A percentile compares a stretch with the other conserved stretches of the same genome.
Conservation (phyloP, 1,139 yeast species). For the Candida tropicalis region DNA sequence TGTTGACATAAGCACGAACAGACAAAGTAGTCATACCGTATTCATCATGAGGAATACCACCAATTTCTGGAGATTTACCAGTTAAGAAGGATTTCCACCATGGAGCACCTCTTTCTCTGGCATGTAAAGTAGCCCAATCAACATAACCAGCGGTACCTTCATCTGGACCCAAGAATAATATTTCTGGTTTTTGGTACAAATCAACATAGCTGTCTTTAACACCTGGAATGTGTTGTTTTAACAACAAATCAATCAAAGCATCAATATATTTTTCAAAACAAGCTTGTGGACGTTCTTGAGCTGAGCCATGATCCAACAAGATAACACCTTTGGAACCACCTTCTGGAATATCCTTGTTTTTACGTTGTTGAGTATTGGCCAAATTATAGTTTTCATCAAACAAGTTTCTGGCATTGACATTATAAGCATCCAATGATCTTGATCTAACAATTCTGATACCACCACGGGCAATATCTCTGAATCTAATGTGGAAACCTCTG, state of each 20-base stretch:
- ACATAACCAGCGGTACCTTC: slow-evolving; percentile 96
- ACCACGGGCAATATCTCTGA: slow-evolving; percentile 97
- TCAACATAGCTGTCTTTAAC: slow-evolving; percentile 87
- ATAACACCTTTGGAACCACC: slow-evolving; percentile 99
- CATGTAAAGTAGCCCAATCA: slow-evolving; percentile 98
- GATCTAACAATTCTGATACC: slow-evolving; percentile 96
- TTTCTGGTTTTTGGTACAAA: slow-evolving; percentile 80
- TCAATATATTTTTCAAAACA: slow-evolving; percentile 94
- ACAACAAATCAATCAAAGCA: slow-evolving; percentile 81
- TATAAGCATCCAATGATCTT: slow-evolving; percentile 82
- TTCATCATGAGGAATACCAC: slow-evolving; percentile 98
- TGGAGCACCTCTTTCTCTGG: slow-evolving; percentile 90
- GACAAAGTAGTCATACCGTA: slow-evolving; percentile 98
- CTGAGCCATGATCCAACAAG: slow-evolving; percentile 75
- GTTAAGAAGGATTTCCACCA: slow-evolving; percentile 99
- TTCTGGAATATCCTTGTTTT: slow-evolving; percentile 98
- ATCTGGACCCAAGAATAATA: slow-evolving; percentile 96
- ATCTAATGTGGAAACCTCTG: slow-evolving; percentile 96
- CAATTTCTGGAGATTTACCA: slow-evolving; percentile 88
- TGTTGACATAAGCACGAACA: slow-evolving; percentile 89
- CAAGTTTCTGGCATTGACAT: slow-evolving; percentile 81
- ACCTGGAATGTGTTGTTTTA: slow-evolving; percentile 73
- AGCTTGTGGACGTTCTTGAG: slow-evolving; percentile 80
- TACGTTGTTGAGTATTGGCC: slow-evolving; percentile 95
- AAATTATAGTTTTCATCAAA: slow-evolving; percentile 96